phyloP scores from a whole-genome alignment of 306 rosid genomes.

The Astragalus glycyphyllos region DNA sequence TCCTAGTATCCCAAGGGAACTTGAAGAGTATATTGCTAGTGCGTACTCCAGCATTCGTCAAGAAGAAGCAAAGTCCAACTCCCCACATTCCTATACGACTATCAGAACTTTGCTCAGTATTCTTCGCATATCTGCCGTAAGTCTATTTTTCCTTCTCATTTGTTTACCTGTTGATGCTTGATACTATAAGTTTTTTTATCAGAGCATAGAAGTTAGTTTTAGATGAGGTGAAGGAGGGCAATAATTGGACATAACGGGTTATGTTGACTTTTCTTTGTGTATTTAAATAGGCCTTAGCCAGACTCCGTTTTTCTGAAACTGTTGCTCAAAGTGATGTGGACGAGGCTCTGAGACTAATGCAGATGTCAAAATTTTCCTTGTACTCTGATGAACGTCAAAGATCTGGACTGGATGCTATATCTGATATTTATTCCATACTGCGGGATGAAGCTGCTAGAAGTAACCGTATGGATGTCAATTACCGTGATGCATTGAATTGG shows the following conservation, averaged over 20 bases:
- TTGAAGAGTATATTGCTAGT: conserved; percentile 93
- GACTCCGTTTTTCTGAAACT: conserved; percentile 85
- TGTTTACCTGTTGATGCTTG: background rate
- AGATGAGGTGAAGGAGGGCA: conserved; percentile 16
- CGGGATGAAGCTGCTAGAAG: conserved; percentile 92
- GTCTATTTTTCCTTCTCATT: conserved; percentile 36
- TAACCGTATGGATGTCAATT: conserved; percentile 78
- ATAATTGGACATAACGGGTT: conserved; percentile 11
- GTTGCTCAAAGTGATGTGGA: conserved; percentile 99
- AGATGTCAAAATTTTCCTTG: conserved; percentile 96
- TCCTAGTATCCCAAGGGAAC: conserved; percentile 78
- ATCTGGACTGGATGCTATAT: conserved; percentile 94
- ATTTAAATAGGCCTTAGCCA: conserved; percentile 80
- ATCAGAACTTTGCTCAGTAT: conserved; percentile 96
- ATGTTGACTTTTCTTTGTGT: conserved; percentile 27
- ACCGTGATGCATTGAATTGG: conserved; percentile 91
- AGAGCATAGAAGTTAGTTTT: background rate
- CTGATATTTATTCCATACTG: conserved; percentile 92
- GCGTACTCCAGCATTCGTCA: conserved; percentile 92
- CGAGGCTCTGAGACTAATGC: conserved; percentile 95
- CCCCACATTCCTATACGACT: conserved; percentile 96
- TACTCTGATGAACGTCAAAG: conserved; percentile 94
- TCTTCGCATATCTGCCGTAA: conserved; percentile 93
- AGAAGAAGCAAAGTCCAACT: conserved; percentile 87
- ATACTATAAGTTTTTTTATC: background rate